Evolutionary conservation across 129 eudicot genomes (phyloP), one percentile per base, ranked within the genome.

Genomic region (Cynara cardunculus): DNA sequence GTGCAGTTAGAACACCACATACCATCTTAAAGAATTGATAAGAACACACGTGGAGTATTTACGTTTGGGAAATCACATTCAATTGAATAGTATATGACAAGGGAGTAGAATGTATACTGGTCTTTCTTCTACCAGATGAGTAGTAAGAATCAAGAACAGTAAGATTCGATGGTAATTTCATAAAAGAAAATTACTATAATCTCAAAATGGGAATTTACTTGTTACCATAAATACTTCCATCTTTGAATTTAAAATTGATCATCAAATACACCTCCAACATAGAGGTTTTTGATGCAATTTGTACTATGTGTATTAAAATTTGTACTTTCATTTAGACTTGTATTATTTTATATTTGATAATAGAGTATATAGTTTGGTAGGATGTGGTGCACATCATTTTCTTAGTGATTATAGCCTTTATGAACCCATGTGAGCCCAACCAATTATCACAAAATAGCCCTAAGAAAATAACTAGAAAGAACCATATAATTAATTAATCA

Each of bases 351-450:
- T 39, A 24, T 67, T 19, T 66, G 25, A 9, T n/a, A 75, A 28
- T 27, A 31, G 21, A 35, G 25, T 7, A 19, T 64, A 80, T 24
- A 80, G 72, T 80, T 80, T 72, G 84, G 78, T 80, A 80, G 66
- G 62, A 59, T 80, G 84, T 59, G 72, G 73, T 80, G 66, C 66
- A 80, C 79, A 72, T 80, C 84, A 80, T 59, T 72, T 80, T 80
- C 84, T 39, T 34, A 65, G 84, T 80, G 73, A 80, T 80, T 71
- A 73, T 73, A 74, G 64, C 79, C 78, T 62, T 73, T 61, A 62
- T 64, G 74, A 64, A 72, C 67, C 79, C 84, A 80, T 44, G 79
- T 73, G 84, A 73, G 21, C 39, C 84, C 79, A 74, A 73, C 72
- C 37, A 80, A 72, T 62, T 80, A 69, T 49, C 16, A 56, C 69